A percentile compares a stretch with the other conserved stretches of the same genome.
These are phyloP conservation scores for Massariosphaeria phaeospora DNA, from an alignment of 495 filamentous ascomycete species.

Conservation along the genomic window DNA sequence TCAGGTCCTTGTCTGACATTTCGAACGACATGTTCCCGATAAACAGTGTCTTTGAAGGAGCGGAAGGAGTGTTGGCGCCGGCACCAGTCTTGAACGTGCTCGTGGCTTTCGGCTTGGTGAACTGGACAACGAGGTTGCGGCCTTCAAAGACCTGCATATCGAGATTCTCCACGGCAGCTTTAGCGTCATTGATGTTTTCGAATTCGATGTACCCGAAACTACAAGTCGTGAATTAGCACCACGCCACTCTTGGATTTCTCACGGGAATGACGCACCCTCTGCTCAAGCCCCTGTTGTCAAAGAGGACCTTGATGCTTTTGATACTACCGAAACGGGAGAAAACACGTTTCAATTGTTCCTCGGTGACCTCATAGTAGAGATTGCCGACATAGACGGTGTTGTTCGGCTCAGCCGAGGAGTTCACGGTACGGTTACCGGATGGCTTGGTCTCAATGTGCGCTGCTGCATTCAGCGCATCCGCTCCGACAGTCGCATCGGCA, in stretches of 20 bases:
- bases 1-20: constrained; percentile 81
- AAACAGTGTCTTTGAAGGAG: constrained; percentile 65
- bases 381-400: constrained; percentile 73
- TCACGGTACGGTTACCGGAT: neutral
- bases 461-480: constrained; percentile 9
- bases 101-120: constrained; percentile 30
- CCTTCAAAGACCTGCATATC: constrained; percentile 73
- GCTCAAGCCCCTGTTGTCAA: constrained; percentile 71
- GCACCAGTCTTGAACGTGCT: neutral
- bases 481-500: constrained; percentile 4
- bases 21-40: constrained; percentile 89
- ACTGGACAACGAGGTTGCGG: constrained; percentile 63
- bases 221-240: too few relatives aligned
- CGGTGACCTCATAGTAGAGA: constrained; percentile 69
- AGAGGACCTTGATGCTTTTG: constrained; percentile 50
- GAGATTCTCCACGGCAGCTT: constrained; percentile 57
- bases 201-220: constrained; percentile 82
- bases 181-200: constrained; percentile 50
- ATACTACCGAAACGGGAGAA: constrained; percentile 44
- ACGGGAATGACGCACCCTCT: constrained; percentile 69
- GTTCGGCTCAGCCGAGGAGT: constrained; percentile 3
- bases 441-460: too few relatives aligned
- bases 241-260: too few relatives aligned
- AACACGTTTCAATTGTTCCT: constrained; percentile 36
- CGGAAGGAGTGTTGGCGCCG: constrained; percentile 21